Evolutionary conservation across 1,284 basidiomycete genomes (phyloP), one percentile per base, ranked within the genome.

Genomic region (Ceraceosorus bombacis): DNA sequence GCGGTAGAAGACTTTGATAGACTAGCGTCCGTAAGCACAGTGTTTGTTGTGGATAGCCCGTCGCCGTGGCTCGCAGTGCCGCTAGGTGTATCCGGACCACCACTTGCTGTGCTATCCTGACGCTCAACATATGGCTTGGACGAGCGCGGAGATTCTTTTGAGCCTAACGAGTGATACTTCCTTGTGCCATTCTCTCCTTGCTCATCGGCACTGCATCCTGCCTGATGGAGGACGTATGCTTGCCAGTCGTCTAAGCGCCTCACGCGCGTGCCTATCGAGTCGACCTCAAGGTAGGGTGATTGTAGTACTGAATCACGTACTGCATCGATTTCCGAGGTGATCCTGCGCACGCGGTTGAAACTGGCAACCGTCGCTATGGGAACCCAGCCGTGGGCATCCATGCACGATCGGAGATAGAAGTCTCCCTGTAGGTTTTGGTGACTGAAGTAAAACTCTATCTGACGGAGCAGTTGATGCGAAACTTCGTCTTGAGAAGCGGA

Each of bases 381-480:
- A 0, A 76, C 73, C 64, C 64, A 77, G 1, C 75, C 75, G 1
- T 70, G 13, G 0, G 41, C 8, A 55, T 76, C 69, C 75, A 77
- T 77, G 49, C 64, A 63, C 49, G 64, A 57, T 1, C 75, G 64
- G 8, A 77, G 59, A 55, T 67, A 77, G 43, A 72, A 69, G 53
- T 77, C 75, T 6, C 65, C 67, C 17, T 65, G 55, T 17, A 77
- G 53, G 49, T 77, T 77, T 12, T 61, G 63, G 17, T 65, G 61
- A 3, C 69, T 72, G 57, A 77, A 76, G 57, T 77, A 77, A 51
- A 74, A 77, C 53, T 77, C 75, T 38, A 76, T 60, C 62, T 77
- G 75, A 1, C 27, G 17, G n/a, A 76, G 56, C 15, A 77, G 41
- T 43, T 65, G 68, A 0, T 63, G 64, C 12, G 59, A 37, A 7